Evolutionary conservation across 352 stramenopile genomes (phyloP), one percentile per base, ranked within the genome.

Genomic region (Phytopythium boreale): DNA sequence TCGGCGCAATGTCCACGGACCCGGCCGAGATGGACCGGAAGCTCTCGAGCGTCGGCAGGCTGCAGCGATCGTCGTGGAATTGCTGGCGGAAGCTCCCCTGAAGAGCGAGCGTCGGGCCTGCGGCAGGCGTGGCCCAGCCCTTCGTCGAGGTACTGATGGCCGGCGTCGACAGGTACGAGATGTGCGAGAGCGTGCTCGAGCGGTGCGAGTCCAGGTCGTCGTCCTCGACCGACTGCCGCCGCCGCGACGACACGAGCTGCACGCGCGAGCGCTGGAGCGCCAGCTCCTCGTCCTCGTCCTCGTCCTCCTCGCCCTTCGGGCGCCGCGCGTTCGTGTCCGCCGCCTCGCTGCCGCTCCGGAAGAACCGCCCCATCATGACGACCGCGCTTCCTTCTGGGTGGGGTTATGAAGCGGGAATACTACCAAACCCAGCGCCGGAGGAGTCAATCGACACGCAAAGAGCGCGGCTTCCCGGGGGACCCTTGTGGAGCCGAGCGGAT

Each of bases 51-150:
- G 80, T 79, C 4, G 77, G 77, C 1, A 89, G 52, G 70, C 77
- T 85, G 64, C 59, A 85, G 8, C 80, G 75, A 14, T 87, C 74
- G 19, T 89, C 80, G 36, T 84, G 71, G 46, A 84, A 84, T 31
- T 80, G 71, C 12, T 85, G 76, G 41, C 71, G 64, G 60, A 77
- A 79, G 47, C 72, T 82, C 4, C 62, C 69, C 49, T 79, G 74
- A 65, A 80, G 76, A 39, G 62, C 70, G 9, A 82, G 51, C 10
- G 68, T 64, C n/a, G 52, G 19, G 0, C 44, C 61, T 8, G 50
- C 37, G 8, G 29, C 67, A 1, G 64, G 60, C 20, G 39, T 59
- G 39, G 61, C 56, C 73, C 70, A 74, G 2, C 74, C 67, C 22
- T 56, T 36, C 4, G 9, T 17, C 19, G 14, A 12, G 46, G 29